Base-by-base conservation (phyloP, 192 early-diverging fungal species). In the Mortierella hygrophila region DNA sequence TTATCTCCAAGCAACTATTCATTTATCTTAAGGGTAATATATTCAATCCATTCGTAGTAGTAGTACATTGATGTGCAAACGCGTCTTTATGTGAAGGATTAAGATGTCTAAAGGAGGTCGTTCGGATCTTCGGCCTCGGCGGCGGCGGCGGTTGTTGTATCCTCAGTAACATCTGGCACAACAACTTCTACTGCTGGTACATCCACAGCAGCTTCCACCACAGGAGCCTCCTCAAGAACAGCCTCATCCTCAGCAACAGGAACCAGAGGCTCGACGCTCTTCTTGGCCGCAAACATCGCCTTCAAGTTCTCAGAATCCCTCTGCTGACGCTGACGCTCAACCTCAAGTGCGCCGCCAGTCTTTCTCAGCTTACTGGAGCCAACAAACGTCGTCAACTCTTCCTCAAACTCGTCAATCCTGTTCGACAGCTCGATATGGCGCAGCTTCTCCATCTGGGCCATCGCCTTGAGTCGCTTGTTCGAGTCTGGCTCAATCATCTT, bases 371-470 rank as follows among this genome's bases (percentile, higher is more conserved):
- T 93, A 49, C 89, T 93, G 26, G 89, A 49, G 6, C 88, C 83
- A 9, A 96, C 95, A 90, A 95, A 96, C 0, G 88, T 83, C 0
- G 91, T 89, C 77, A 96, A 71, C 71, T 96, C 95, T 49, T 93
- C 84, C 72, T 94, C 95, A 89, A 96, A 96, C 77, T 95, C 95
- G 77, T 96, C 93, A 68, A 95, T 94, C 37, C 93, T 85, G 75
- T 91, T 89, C 1, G 92, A 91, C 60, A 95, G 80, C 81, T 96
- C 95, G 60, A 91, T 88, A 65, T 92, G 90, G 29, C 95, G 88
- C 79, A 93, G 76, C 77, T 92, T 93, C 76, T 95, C 93, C 20
- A 94, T 93, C 52, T 91, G 87, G 11, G 92, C 89, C 76, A 96
- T 85, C 2, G 95, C 95, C 46, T 92, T 91, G 46, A 96, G 69